Base-by-base conservation (phyloP, 1,284 basidiomycete genomes). In the Trametes pubescens region DNA sequence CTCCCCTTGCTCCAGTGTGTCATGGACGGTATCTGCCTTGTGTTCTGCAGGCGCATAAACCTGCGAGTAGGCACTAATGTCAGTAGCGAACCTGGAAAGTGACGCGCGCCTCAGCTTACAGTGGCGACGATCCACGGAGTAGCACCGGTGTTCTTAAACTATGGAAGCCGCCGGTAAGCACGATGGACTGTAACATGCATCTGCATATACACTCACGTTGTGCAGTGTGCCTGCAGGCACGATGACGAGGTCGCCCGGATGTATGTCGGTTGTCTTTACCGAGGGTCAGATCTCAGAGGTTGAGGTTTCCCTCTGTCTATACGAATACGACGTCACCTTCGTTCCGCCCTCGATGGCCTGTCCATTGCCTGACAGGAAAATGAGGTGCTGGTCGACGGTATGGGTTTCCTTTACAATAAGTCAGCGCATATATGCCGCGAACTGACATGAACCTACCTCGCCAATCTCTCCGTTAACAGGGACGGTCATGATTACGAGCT, bases 31-130 rank as follows among this genome's bases (percentile, higher is more conserved):
- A 51, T 75, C 71, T 7, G 73, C 73, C 64, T 74, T 75, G 65
- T 76, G 74, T 59, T 76, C 74, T 2, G 73, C 74, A n/a, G 74
- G 74, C 3, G 74, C 73, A 52, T 76, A 76, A 13, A 75, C 71
- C 74, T 75, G n/a, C n/a, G n/a, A 35, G 4, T 10, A 11, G 5
- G 26, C 8, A 18, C 4, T 1, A 8, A 10, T 14, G 9, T 29
- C 47, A 46, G 29, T 46, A 21, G 21, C 21, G n/a, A 22, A 21
- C 8, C 14, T 14, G 24, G 14, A 21, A n/a, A 18, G 8, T 22
- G 8, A n/a, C 9, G 24, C 16, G 35, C 22, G 6, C 2, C 5
- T 4, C 1, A 5, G 61, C 73, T 52, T 48, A 76, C 74, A 10
- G 74, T 76, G 2, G 74, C 71, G 3, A 76, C 62, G 34, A 76